Percentiles rank a stretch among this genome's conserved stretches.
Conservation (phyloP, 805 yeast genomes). For the Ogataea ramenticola region DNA sequence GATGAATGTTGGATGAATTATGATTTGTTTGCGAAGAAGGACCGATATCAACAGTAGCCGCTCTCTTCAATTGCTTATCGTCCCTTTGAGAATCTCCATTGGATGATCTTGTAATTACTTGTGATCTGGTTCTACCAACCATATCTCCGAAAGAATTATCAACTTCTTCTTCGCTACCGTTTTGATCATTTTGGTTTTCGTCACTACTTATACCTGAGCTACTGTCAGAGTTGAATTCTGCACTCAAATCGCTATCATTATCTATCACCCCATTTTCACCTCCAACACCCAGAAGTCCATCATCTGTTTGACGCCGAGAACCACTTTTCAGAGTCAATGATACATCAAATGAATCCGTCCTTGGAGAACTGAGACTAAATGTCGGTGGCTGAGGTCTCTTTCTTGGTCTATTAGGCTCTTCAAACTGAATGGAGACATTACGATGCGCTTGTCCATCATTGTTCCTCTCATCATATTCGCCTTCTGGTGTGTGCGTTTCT, state of each 20-base stretch:
- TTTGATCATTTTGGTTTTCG: slow-evolving; percentile 4
- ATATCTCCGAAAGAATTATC: not conserved
- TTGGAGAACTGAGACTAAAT: not conserved
- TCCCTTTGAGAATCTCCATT: slow-evolving; percentile 13
- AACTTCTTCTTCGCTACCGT: slow-evolving; percentile 8
- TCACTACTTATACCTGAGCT: slow-evolving; percentile 16
- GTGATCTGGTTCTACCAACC: slow-evolving; percentile 17
- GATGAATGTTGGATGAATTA: not conserved
- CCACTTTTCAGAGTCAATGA: not conserved
- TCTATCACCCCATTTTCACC: slow-evolving; percentile 8
- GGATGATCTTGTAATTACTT: slow-evolving; percentile 24
- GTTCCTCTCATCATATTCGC: not conserved
- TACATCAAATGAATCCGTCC: not conserved
- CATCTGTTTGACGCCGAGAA: too few species aligned
- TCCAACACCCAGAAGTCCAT: too few species aligned
- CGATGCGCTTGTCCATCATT: slow-evolving; percentile 2
- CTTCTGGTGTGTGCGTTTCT: not conserved
- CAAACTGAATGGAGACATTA: slow-evolving; percentile 13
- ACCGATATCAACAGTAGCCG: slow-evolving; percentile 10
- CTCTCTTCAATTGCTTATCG: not conserved
- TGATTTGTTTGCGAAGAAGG: slow-evolving; percentile 19
- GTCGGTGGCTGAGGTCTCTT: not conserved
- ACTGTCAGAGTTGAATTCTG: slow-evolving; percentile 14
- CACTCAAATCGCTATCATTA: slow-evolving; percentile 16
- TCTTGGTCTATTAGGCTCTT: slow-evolving; percentile 9